phyloP scores from a whole-genome alignment of 2,329 filamentous ascomycete species.

The Fusarium lateritium region DNA sequence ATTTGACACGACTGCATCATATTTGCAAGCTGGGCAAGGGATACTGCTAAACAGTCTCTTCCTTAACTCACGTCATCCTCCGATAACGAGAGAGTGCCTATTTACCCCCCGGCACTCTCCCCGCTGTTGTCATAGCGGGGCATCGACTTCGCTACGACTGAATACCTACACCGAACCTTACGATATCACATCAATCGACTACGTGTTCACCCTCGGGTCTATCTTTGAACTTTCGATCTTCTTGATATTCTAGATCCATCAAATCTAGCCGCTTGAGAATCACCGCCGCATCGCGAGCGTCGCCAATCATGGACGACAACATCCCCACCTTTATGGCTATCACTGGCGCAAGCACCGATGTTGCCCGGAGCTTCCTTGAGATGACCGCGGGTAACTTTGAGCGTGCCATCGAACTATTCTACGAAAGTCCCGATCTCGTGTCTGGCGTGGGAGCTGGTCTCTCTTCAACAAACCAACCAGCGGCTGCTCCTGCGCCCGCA shows the following conservation, averaged over 20 bases:
- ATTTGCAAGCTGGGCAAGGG: conserved; percentile 7
- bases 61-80: not conserved
- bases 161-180: conserved; percentile 40
- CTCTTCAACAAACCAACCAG: conserved; percentile 38
- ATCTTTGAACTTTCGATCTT: not conserved
- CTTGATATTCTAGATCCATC: not conserved
- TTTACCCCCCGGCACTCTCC: conserved; percentile 10
- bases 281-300: conserved; percentile 15
- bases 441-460: conserved; percentile 55
- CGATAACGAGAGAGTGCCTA: not conserved
- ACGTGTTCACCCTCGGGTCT: not conserved
- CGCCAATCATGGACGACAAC: conserved; percentile 74
- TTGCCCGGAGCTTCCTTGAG: conserved; percentile 86
- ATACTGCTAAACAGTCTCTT: not conserved
- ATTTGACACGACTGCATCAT: conserved; percentile 5
- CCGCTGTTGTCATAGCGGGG: conserved; percentile 41
- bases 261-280: not conserved
- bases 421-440: conserved; percentile 84
- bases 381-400: conserved; percentile 88
- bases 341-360: conserved; percentile 80
- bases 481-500: conserved; percentile 41
- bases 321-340: conserved; percentile 85
- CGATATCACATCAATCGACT: conserved; percentile 17
- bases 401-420: conserved; percentile 91
- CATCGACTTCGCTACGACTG: conserved; percentile 29